phyloP scores from a whole-genome alignment of 345 rosid genomes.

The Anacardium occidentale region DNA sequence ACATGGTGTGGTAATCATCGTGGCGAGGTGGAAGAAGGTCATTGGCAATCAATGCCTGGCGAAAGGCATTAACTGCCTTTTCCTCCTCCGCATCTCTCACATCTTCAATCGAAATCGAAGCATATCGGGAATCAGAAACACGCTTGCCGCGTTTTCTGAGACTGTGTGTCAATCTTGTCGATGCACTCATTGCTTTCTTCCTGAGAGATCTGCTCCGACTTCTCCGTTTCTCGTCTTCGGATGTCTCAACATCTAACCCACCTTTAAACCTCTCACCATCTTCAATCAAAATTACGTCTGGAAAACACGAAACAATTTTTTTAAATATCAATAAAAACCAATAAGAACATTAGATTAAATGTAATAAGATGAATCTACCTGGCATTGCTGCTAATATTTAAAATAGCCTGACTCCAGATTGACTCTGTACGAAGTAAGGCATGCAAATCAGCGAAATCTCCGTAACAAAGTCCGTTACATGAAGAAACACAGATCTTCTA shows the following conservation, averaged over 20 bases:
- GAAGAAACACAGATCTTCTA: constrained; percentile 12
- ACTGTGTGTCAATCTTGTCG: constrained; percentile 61
- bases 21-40: constrained; percentile 70
- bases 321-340: neutral
- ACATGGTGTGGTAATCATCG: constrained; percentile 88
- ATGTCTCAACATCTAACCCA: constrained; percentile 44
- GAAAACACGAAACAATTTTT: constrained; percentile 11
- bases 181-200: constrained; percentile 82
- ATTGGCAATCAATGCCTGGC: constrained; percentile 53
- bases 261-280: constrained; percentile 46
- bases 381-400: constrained; percentile 37
- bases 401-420: constrained; percentile 14
- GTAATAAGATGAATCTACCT: constrained; percentile 36
- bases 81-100: constrained; percentile 81
- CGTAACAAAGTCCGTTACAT: constrained; percentile 2
- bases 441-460: constrained; percentile 19
- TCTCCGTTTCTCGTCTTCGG: constrained; percentile 66
- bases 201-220: constrained; percentile 53
- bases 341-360: neutral
- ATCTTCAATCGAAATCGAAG: constrained; percentile 64
- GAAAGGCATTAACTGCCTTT: constrained; percentile 63
- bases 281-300: constrained; percentile 39
- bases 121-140: constrained; percentile 50
- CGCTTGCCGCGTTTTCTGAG: constrained; percentile 71
- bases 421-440: constrained; percentile 29